Evolutionary conservation across 352 stramenopile genomes (phyloP), one percentile per base, ranked within the genome.

Genomic region (Pythium brachiatum): DNA sequence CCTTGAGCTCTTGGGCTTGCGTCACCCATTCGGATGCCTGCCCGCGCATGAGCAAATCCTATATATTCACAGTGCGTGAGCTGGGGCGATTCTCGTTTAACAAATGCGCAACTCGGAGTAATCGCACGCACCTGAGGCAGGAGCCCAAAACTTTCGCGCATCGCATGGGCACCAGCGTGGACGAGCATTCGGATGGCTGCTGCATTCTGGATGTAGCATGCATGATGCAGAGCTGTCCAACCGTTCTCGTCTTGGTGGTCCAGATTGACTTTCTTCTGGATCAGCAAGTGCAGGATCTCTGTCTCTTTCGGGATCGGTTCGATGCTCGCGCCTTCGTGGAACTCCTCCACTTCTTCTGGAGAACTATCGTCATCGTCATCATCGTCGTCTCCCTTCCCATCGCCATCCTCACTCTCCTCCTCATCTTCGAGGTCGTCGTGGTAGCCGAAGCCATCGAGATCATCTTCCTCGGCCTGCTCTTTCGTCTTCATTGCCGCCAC

Each of bases 181-280:
- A 92, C 78, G 11, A 95, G 75, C 75, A 91, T 90, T 31, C 76
- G 78, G 26, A 92, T 83, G 4, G 84, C 83, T 13, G 86, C 69
- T 2, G 81, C 66, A 57, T 87, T 92, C 66, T 92, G 83, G 57
- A 86, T 78, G 41, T 81, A 90, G 70, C 86, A 94, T 47, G 83
- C 84, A 54, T 94, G 74, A 43, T 95, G 86, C 25, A 95, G 66
- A 38, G 84, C 84, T 12, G 86, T 94, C 84, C 86, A 92, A 18
- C 83, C 79, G 53, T 93, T 90, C 54, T 95, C 86, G 43, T 95
- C 86, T 36, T 78, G 77, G 52, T 95, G 86, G 66, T 92, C 75
- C 39, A 95, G 62, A 50, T 95, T 91, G 20, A 88, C 84, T 36
- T 83, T 70, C 32, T 79, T 76, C 50, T 86, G 69, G 41, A 95